Evolutionary conservation across 805 yeast species (phyloP).

Genomic region (Lipomyces yamanashiensis): DNA sequence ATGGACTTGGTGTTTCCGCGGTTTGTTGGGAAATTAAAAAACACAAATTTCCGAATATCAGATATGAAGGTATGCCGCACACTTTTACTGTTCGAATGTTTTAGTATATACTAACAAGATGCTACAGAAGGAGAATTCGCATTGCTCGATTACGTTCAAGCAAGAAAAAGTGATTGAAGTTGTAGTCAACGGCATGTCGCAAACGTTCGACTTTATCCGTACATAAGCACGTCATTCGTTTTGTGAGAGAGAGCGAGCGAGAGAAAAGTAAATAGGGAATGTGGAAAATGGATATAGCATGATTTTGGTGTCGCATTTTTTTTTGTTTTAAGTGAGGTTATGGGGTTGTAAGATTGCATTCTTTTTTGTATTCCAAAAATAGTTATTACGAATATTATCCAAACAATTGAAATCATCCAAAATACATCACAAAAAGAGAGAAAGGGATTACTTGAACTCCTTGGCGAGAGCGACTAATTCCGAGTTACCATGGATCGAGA

Average conservation of each 20-base stretch:
- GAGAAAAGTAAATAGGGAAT: not conserved
- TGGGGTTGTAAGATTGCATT: not conserved
- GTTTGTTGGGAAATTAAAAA: slow-evolving; percentile 29
- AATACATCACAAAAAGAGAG: not conserved
- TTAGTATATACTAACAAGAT: not conserved
- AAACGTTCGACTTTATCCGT: slow-evolving; percentile 29
- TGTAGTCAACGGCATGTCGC: slow-evolving; percentile 12
- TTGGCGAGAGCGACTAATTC: slow-evolving; percentile 34
- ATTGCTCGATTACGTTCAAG: slow-evolving; percentile 19
- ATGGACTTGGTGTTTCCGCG: slow-evolving; percentile 33
- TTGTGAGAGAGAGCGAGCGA: too few relatives aligned
- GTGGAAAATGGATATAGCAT: not conserved
- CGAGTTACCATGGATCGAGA: slow-evolving; percentile 31
- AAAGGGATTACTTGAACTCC: slow-evolving; percentile 11
- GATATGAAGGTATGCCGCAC: slow-evolving; percentile 20
- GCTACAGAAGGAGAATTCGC: slow-evolving; percentile 18
- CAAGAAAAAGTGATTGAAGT: slow-evolving; percentile 31
- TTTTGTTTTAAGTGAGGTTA: not conserved
- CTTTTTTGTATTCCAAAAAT: not conserved
- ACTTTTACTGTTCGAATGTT: not conserved
- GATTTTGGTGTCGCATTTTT: not conserved
- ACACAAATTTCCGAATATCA: slow-evolving; percentile 2
- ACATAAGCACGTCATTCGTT: slow-evolving; percentile 3
- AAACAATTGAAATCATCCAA: not conserved
- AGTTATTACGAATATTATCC: not conserved